Evolutionary conservation across 768 basidiomycete genomes (phyloP).

Genomic region (Suillus bovinus): DNA sequence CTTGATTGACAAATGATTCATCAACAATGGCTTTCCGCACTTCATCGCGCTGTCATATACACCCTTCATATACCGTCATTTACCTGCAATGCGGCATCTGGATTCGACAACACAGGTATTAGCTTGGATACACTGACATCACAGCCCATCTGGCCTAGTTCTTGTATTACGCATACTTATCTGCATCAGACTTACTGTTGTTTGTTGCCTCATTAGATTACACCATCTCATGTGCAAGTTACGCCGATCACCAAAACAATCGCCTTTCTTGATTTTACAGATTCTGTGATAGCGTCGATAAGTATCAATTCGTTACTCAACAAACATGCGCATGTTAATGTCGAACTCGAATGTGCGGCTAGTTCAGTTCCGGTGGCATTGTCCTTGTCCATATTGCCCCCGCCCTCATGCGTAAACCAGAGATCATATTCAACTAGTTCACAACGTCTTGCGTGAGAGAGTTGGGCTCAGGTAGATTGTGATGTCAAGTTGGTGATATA

Average conservation of each 20-base stretch:
- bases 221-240: background rate
- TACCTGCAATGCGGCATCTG: conserved; percentile 6
- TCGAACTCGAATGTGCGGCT: background rate
- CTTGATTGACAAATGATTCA: conserved; percentile 43
- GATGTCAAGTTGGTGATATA: no score
- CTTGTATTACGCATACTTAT: background rate
- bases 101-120: conserved; percentile 29
- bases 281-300: background rate
- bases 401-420: background rate
- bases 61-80: conserved; percentile 10
- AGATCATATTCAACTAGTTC: background rate
- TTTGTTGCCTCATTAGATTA: conserved; percentile 4
- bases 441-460: background rate
- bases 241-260: background rate
- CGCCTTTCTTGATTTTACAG: background rate
- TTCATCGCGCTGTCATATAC: conserved; percentile 10
- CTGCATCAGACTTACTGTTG: background rate
- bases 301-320: background rate
- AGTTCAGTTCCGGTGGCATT: background rate
- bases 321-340: background rate
- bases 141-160: conserved; percentile 2
- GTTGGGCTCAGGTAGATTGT: background rate
- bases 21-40: conserved; percentile 4
- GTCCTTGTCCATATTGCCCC: background rate
- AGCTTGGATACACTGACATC: conserved; percentile 17